Evolutionary conservation across 768 basidiomycete species (phyloP), one percentile per base, ranked within the genome.

Genomic region (Boletus eberwhitei): DNA sequence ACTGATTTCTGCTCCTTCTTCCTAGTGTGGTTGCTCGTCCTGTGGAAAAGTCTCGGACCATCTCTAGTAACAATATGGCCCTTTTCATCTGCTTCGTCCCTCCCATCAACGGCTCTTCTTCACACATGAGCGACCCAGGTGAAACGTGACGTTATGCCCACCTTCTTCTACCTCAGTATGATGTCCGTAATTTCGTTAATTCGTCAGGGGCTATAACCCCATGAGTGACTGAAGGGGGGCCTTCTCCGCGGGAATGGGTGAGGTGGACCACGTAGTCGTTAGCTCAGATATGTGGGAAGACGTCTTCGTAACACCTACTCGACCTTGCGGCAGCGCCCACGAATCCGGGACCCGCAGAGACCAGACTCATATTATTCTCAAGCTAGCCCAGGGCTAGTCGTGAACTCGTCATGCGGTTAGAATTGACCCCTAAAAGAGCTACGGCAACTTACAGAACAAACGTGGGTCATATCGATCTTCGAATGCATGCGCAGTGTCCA

Each of bases 61-160:
- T 74, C 48, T 64, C 76, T 50, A 81, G 83, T 47, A 83, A 82
- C 70, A 83, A 80, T 69, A 82, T 84, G 80, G 84, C 84, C 48
- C 70, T 86, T 58, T 73, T 76, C 57, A 71, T 82, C 59, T 74
- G 74, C 34, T 73, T 70, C 19, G 59, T 70, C 29, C 61, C 47
- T 48, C 31, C 37, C 44, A 60, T 44, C 57, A 44, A 48, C 29
- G 57, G 36, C 38, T 42, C 37, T 46, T 44, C 53, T 48, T 43
- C 52, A 54, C 53, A 41, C 50, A 56, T 21, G 50, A 50, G 37
- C 24, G 41, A 49, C 43, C 48, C 49, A 51, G 37, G 29, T 45
- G 46, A 57, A 52, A 57, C 51, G 31, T 69, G 44, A 69, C 61
- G 32, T 59, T 50, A 70, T 34, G 45, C 19, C 19, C 17, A 5